Evolutionary conservation across 2,329 filamentous ascomycete genomes (phyloP).

Genomic region (Ophiognomonia clavigignenti-juglandacearum): DNA sequence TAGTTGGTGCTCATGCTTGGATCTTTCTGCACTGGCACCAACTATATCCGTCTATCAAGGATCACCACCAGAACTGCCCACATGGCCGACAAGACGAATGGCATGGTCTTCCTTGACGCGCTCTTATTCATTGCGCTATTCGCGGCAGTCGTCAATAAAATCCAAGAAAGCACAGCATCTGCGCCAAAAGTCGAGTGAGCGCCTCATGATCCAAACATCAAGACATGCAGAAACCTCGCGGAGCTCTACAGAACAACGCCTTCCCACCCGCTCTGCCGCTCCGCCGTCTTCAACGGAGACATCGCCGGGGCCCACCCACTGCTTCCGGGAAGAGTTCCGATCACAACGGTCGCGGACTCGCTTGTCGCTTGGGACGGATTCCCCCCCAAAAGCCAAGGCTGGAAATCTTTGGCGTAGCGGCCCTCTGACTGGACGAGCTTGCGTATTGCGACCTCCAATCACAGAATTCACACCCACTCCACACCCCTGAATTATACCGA

Average conservation of each 20-base stretch:
- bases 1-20: background rate
- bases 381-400: constrained; percentile 2
- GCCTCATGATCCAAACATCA: too few species aligned
- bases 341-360: background rate
- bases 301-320: background rate
- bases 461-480: constrained; percentile 7
- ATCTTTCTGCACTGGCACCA: background rate
- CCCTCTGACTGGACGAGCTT: constrained; percentile 9
- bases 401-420: background rate
- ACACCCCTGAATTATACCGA: constrained; percentile 12
- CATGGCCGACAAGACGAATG: background rate
- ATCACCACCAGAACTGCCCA: background rate
- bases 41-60: constrained; percentile 3
- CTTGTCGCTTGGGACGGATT: too few species aligned
- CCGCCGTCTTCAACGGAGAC: background rate
- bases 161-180: background rate
- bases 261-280: too few species aligned
- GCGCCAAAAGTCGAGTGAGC: too few species aligned
- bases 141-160: constrained; percentile 2
- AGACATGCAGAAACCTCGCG: too few species aligned
- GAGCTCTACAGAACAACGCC: too few species aligned
- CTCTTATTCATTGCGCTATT: background rate
- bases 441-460: constrained; percentile 9
- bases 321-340: constrained; percentile 5
- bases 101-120: background rate